Conservation (phyloP, 345 rosid genomes). For the Dovyalis caffra region DNA sequence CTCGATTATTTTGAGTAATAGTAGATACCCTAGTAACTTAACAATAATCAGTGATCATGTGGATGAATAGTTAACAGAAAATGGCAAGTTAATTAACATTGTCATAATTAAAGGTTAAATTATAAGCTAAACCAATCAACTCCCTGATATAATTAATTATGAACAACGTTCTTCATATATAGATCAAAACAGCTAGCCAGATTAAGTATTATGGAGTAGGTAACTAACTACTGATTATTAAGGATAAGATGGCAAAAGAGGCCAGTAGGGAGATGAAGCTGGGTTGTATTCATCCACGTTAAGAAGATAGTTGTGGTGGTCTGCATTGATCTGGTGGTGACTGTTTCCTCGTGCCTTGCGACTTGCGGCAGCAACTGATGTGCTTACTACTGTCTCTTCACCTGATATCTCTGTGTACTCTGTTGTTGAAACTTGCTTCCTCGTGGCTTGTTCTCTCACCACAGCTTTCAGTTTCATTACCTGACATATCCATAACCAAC, state of each 20-base stretch:
- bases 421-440: conserved; percentile 38
- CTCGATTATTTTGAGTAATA: no score
- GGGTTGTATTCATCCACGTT: conserved; percentile 32
- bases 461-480: conserved; percentile 56
- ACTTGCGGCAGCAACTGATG: conserved; percentile 29
- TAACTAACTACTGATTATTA: neutral
- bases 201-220: no score
- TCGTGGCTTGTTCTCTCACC: conserved; percentile 42
- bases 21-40: no score
- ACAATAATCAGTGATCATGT: no score
- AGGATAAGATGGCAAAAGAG: conserved; percentile 12
- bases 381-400: conserved; percentile 63
- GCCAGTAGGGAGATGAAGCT: neutral
- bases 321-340: conserved; percentile 20
- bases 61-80: no score
- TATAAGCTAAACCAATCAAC: no score
- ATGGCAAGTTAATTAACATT: no score
- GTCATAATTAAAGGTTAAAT: no score
- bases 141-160: no score
- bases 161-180: no score
- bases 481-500: conserved; percentile 17
- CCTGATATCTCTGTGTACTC: conserved; percentile 58
- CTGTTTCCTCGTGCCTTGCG: neutral
- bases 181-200: no score
- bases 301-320: conserved; percentile 35